phyloP scores from a whole-genome alignment of 2,329 filamentous ascomycete genomes.

The Aspergillus flavus region DNA sequence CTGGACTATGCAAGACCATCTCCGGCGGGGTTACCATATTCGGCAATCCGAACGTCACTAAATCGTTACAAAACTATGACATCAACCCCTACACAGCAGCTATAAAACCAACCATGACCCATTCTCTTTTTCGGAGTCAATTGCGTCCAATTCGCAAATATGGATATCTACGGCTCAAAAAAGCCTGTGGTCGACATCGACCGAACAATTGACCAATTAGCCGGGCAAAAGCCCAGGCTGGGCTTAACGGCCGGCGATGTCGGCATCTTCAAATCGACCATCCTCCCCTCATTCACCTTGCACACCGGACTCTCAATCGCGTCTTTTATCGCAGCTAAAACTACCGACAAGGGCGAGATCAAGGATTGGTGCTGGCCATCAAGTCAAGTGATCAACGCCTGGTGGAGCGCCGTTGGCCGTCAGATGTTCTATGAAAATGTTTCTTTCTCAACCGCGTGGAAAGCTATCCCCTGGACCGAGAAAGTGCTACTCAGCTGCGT shows the following conservation, averaged over 20 bases:
- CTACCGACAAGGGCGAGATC: conserved; percentile 58
- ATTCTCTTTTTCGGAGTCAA: neutral
- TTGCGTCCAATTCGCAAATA: neutral
- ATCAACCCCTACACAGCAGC: conserved; percentile 15
- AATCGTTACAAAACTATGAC: conserved; percentile 24
- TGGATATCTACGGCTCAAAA: conserved; percentile 15
- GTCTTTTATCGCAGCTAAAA: conserved; percentile 55
- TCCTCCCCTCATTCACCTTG: conserved; percentile 58
- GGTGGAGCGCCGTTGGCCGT: conserved; percentile 62
- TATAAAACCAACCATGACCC: conserved; percentile 1
- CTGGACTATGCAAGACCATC: too few species aligned
- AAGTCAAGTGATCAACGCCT: conserved; percentile 59
- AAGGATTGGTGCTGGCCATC: conserved; percentile 64
- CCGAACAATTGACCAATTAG: conserved; percentile 5
- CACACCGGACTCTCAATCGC: conserved; percentile 56
- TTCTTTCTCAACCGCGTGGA: conserved; percentile 50
- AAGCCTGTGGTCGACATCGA: conserved; percentile 16
- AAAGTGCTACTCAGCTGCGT: conserved; percentile 59
- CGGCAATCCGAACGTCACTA: neutral
- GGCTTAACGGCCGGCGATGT: conserved; percentile 34
- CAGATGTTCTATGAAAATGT: conserved; percentile 51
- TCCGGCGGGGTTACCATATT: neutral
- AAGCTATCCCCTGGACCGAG: conserved; percentile 56
- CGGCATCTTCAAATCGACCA: conserved; percentile 56
- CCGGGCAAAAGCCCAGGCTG: neutral